Evolutionary conservation across 164 flowering plant genomes (phyloP).

Genomic region (Cinnamomum chago): DNA sequence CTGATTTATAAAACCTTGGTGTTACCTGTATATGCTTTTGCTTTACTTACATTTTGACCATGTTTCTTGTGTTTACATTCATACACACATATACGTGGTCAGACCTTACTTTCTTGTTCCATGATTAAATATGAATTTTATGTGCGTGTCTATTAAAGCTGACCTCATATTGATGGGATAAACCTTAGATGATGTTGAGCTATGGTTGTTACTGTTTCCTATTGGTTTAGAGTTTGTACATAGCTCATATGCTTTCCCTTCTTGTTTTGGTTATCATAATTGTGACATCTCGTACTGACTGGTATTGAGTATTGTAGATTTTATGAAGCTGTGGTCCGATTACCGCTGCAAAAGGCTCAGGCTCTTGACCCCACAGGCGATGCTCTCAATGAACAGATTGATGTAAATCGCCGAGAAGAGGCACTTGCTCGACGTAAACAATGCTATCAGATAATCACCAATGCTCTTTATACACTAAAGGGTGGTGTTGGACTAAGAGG

Average conservation of each 20-base stretch:
- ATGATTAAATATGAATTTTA: no score
- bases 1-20: no score
- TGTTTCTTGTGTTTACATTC: no score
- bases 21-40: no score
- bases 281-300: background rate
- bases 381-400: conserved; percentile 90
- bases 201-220: background rate
- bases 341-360: conserved; percentile 93
- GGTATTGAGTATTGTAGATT: conserved; percentile 45
- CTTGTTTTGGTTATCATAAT: background rate
- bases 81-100: no score
- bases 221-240: background rate
- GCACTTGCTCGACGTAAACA: conserved; percentile 72
- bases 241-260: background rate
- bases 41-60: no score
- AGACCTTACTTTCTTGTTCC: no score
- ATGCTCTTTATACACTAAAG: conserved; percentile 74
- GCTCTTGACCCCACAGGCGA: conserved; percentile 87
- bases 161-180: no score
- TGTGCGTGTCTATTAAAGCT: no score
- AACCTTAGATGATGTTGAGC: no score
- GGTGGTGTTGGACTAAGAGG: conserved; percentile 37
- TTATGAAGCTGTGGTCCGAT: conserved; percentile 95
- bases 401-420: conserved; percentile 57
- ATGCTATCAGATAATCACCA: conserved; percentile 78